Percentiles rank a stretch among this genome's conserved stretches.
Conservation (phyloP, 371 early-diverging fungal species). For the Mortierella sp. region DNA sequence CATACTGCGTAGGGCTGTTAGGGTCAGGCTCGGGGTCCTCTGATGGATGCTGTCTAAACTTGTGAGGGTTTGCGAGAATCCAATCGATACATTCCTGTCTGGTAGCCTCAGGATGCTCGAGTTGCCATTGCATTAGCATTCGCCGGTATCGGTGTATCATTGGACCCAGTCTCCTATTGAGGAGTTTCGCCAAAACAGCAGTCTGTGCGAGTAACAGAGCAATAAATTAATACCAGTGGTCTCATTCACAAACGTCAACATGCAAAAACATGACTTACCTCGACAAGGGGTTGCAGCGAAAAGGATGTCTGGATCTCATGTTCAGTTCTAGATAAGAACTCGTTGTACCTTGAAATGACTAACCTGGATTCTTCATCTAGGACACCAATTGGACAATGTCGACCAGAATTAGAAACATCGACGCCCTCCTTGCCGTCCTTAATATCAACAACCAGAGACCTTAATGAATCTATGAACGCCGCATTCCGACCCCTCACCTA, state of each 20-base stretch:
- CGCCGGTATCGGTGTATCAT: slow-evolving; percentile 10
- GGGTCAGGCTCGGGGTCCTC: neutral
- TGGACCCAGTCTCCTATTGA: slow-evolving; percentile 11
- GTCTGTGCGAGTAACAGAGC: neutral
- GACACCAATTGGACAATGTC: neutral
- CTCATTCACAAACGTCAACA: too few species aligned
- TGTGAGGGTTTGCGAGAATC: slow-evolving; percentile 16
- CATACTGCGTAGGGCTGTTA: too few species aligned
- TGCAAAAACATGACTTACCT: slow-evolving; percentile 4
- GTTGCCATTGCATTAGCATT: slow-evolving; percentile 28
- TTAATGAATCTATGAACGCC: too few species aligned
- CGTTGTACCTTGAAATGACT: slow-evolving; percentile 29
- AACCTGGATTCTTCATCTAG: slow-evolving; percentile 28
- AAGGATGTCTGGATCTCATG: slow-evolving; percentile 31
- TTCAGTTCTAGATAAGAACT: slow-evolving; percentile 23
- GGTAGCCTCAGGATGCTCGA: slow-evolving; percentile 20
- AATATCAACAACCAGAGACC: too few species aligned
- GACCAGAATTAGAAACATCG: neutral
- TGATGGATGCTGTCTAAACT: slow-evolving; percentile 1
- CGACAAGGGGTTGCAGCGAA: slow-evolving; percentile 23
- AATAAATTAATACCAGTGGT: neutral
- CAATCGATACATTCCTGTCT: slow-evolving; percentile 35
- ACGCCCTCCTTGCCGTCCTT: too few species aligned
- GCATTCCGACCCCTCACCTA: slow-evolving; percentile 24
- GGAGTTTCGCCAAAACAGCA: neutral